These are phyloP conservation scores for Picochlorum costavermella DNA, from an alignment of 139 green algal species.

Conservation along the genomic window DNA sequence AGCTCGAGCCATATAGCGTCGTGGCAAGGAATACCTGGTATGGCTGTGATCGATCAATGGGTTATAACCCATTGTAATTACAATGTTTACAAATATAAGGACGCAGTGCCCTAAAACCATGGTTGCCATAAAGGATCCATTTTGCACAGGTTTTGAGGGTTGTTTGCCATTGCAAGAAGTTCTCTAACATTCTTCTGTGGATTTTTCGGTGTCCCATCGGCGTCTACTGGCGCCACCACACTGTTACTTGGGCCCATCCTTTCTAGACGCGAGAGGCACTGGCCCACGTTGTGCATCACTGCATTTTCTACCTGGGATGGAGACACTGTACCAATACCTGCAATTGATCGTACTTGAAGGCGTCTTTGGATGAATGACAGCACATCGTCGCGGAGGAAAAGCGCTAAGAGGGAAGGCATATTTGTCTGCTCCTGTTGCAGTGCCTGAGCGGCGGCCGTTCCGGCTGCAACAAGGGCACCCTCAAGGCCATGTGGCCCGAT, in stretches of 20 bases:
- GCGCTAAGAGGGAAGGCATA: slow-evolving; percentile 50
- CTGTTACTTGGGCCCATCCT: slow-evolving; percentile 14
- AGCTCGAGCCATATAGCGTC: too few species aligned
- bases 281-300: slow-evolving; percentile 32
- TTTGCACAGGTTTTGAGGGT: slow-evolving; percentile 67
- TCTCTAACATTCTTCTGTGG: slow-evolving; percentile 59
- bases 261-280: slow-evolving; percentile 8
- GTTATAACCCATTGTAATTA: too few species aligned
- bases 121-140: slow-evolving; percentile 91
- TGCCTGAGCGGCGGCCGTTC: slow-evolving; percentile 52
- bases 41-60: too few species aligned
- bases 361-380: slow-evolving; percentile 27
- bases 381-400: slow-evolving; percentile 65
- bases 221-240: neutral
- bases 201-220: neutral
- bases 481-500: slow-evolving; percentile 93
- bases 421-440: slow-evolving; percentile 29
- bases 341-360: slow-evolving; percentile 13
- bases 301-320: slow-evolving; percentile 33
- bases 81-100: too few species aligned
- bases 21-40: too few species aligned
- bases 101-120: slow-evolving; percentile 54
- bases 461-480: slow-evolving; percentile 58
- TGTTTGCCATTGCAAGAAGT: slow-evolving; percentile 66
- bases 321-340: slow-evolving; percentile 19